Base-by-base conservation (phyloP, 2,329 filamentous ascomycete species). In the Cordyceps tenuipes region DNA sequence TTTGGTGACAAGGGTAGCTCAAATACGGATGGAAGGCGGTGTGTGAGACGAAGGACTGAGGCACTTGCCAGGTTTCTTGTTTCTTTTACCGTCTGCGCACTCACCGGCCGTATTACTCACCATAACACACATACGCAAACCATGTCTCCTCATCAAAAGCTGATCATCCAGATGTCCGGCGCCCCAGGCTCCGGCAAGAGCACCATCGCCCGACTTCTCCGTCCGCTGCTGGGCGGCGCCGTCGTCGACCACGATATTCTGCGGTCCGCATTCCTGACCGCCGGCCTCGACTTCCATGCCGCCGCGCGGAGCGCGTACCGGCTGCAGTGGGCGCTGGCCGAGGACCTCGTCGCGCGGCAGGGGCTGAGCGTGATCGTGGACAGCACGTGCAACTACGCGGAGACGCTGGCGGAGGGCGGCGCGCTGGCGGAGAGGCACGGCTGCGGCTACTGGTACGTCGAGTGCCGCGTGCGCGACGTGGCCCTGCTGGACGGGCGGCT, bases 131-230 rank as follows among this genome's bases (percentile, higher is more conserved):
- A 15, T 23, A 23, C 49, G 17, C n/a, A 19, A 31, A 41, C 5
- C 1, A 43, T 53, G 51, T 12, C 51, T 21, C 3, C 19, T 19
- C 19, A 53, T 3, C 5, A 4, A 53, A 12, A n/a, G 2, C 5
- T 51, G 15, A 3, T 52, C 9, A 36, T 59, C 51, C 72, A 74
- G 49, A 74, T 75, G 70, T 73, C 73, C 2, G 72, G 73, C 5
- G 71, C 72, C 6, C 73, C 73, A 2, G 73, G 74, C 9, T 71
- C 72, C 9, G 73, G 73, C 1, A 76, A 76, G 61, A 75, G 70
- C 64, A 74, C 72, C 1, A 57, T 71, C 15, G 70, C 72, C 2
- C 65, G 57, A 12, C 63, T 70, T 0, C 66, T 76, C 0, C 60
- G 63, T 7, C 62, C 61, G 13, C 64, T 65, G 0, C 65, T 73